Percentiles rank a stretch among this genome's conserved stretches.
Conservation (phyloP, 805 yeast species). For the Pichia californica region DNA sequence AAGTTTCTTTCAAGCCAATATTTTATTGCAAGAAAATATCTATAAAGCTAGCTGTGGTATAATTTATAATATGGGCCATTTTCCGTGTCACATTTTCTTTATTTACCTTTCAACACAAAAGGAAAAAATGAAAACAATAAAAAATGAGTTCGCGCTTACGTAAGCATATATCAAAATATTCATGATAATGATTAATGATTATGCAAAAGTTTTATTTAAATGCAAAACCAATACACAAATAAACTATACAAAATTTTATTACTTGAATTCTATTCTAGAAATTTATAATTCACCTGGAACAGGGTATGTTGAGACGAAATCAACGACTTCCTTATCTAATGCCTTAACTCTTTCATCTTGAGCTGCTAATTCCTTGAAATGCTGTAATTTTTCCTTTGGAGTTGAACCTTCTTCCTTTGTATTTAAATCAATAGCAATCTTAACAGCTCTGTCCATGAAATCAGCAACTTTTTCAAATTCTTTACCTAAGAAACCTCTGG, state of each 20-base stretch:
- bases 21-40: too few relatives aligned
- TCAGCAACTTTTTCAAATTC: conserved; percentile 79
- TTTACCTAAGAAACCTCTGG: conserved; percentile 77
- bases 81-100: background rate
- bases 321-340: conserved; percentile 58
- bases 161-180: too few relatives aligned
- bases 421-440: conserved; percentile 58
- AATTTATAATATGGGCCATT: too few relatives aligned
- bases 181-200: too few relatives aligned
- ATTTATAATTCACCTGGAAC: conserved; percentile 72
- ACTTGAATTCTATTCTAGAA: too few relatives aligned
- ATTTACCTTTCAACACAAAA: conserved; percentile 1
- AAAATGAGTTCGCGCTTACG: too few relatives aligned
- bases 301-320: conserved; percentile 72
- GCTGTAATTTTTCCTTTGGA: conserved; percentile 54
- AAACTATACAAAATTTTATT: too few relatives aligned
- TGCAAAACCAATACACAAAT: too few relatives aligned
- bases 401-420: conserved; percentile 49
- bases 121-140: conserved; percentile 3
- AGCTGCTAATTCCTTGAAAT: conserved; percentile 66
- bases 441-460: conserved; percentile 74
- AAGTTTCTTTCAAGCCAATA: too few relatives aligned
- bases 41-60: too few relatives aligned
- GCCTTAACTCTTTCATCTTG: conserved; percentile 54
- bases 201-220: too few relatives aligned